A percentile compares a stretch with the other conserved stretches of the same genome.
phyloP scores from a whole-genome alignment of 2,329 filamentous ascomycete species.

The Penicillium vulpinum region DNA sequence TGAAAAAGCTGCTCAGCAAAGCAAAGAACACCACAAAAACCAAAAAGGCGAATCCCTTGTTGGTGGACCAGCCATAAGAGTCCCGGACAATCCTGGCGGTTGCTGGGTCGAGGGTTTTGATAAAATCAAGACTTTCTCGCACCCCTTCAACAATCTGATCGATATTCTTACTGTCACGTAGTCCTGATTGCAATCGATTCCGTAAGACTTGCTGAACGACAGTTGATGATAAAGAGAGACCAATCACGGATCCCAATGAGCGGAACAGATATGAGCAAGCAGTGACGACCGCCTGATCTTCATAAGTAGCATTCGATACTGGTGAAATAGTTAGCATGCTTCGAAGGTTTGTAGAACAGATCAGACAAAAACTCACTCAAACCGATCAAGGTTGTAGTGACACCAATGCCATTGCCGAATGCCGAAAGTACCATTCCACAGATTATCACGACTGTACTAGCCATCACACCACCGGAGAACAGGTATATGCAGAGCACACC shows the following conservation, averaged over 20 bases:
- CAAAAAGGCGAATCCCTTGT: slow-evolving; percentile 54
- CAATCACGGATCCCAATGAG: slow-evolving; percentile 65
- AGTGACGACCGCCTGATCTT: slow-evolving; percentile 72
- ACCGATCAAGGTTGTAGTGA: slow-evolving; percentile 71
- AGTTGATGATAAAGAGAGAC: slow-evolving; percentile 69
- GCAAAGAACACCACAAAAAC: slow-evolving; percentile 54
- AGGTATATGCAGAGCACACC: slow-evolving; percentile 59
- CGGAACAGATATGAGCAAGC: slow-evolving; percentile 82
- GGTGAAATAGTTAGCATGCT: slow-evolving; percentile 9
- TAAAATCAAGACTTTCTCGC: slow-evolving; percentile 68
- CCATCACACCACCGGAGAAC: slow-evolving; percentile 55
- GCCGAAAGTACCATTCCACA: slow-evolving; percentile 57
- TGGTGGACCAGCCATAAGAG: slow-evolving; percentile 64
- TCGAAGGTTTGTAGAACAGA: background rate
- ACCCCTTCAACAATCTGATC: slow-evolving; percentile 68
- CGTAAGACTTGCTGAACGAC: slow-evolving; percentile 70
- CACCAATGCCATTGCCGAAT: slow-evolving; percentile 60
- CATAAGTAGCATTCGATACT: slow-evolving; percentile 66
- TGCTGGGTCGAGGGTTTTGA: slow-evolving; percentile 62
- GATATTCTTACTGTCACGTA: slow-evolving; percentile 61
- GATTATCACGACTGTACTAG: slow-evolving; percentile 56
- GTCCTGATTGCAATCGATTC: slow-evolving; percentile 52
- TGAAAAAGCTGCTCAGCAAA: slow-evolving; percentile 49
- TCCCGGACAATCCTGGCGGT: slow-evolving; percentile 60
- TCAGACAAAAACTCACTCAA: slow-evolving; percentile 50